These are phyloP conservation scores for Isatis tinctoria DNA, from an alignment of 345 rosid species.

Conservation along the genomic window DNA sequence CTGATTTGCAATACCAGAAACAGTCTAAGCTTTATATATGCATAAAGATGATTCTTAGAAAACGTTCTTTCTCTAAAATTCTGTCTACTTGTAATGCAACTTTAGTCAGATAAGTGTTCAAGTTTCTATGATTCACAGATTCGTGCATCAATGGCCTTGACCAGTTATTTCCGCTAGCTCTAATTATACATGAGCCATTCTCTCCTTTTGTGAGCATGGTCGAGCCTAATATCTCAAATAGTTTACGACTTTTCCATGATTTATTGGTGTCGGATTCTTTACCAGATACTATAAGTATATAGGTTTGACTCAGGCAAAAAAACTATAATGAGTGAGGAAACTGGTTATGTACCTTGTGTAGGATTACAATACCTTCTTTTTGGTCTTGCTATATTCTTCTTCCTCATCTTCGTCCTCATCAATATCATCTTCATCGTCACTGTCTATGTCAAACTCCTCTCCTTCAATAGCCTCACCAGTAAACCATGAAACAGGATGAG, in stretches of 20 bases:
- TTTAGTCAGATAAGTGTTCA: no score
- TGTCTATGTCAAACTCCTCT: slow-evolving; percentile 59
- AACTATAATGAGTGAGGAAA: slow-evolving; percentile 1
- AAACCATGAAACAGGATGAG: slow-evolving; percentile 93
- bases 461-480: slow-evolving; percentile 85
- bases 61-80: no score
- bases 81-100: no score
- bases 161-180: no score
- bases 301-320: not conserved
- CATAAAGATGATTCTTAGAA: not conserved
- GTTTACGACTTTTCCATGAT: not conserved
- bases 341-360: slow-evolving; percentile 46
- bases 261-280: not conserved
- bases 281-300: not conserved
- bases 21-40: not conserved
- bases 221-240: not conserved
- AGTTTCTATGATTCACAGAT: no score
- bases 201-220: no score
- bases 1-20: not conserved
- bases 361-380: slow-evolving; percentile 50
- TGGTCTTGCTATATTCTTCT: slow-evolving; percentile 36
- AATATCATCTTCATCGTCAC: slow-evolving; percentile 40
- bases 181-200: no score
- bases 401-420: slow-evolving; percentile 53
- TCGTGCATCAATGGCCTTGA: no score